Conservation (phyloP, 345 rosid genomes). For the Salix purpurea region DNA sequence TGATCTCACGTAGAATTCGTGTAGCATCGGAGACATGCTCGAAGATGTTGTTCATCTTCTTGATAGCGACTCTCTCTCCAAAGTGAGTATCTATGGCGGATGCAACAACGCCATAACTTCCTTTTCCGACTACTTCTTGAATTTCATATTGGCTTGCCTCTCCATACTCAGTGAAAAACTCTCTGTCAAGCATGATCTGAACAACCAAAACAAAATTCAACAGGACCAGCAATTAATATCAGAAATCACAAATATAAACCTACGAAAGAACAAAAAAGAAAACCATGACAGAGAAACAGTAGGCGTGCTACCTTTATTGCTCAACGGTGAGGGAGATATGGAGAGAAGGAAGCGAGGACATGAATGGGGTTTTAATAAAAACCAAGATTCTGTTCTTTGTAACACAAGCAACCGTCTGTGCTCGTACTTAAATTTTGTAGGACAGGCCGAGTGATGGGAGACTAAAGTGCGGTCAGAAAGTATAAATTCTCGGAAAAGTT, state of each 20-base stretch:
- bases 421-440: background rate
- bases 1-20: conserved; percentile 88
- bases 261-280: background rate
- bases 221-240: background rate
- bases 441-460: background rate
- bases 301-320: background rate
- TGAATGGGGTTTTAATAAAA: background rate
- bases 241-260: background rate
- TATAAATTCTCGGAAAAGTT: background rate
- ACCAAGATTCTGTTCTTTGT: background rate
- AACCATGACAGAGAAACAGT: background rate
- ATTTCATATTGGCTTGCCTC: conserved; percentile 95
- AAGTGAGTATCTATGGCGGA: conserved; percentile 89
- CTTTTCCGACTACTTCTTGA: conserved; percentile 88
- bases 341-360: background rate
- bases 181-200: conserved; percentile 72
- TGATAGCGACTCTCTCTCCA: conserved; percentile 91
- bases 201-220: background rate
- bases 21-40: conserved; percentile 95
- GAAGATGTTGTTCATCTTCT: conserved; percentile 86
- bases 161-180: conserved; percentile 92
- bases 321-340: background rate
- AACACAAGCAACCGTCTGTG: background rate
- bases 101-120: conserved; percentile 97
- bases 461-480: conserved; percentile 2